phyloP scores from a whole-genome alignment of 2,329 filamentous ascomycete genomes.

The Huntiella savannae region DNA sequence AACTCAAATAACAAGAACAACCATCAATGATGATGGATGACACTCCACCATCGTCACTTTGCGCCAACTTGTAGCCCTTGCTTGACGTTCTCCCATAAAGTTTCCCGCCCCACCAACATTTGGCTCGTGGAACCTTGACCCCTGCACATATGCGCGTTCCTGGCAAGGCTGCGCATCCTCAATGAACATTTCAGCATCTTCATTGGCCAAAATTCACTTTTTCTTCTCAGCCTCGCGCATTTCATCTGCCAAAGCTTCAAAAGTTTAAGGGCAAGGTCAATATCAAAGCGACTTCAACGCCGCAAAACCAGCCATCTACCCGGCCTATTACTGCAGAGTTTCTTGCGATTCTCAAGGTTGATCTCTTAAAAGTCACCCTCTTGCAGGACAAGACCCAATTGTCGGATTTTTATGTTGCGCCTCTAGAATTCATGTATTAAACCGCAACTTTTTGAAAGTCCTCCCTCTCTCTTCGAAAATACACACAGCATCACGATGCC shows the following conservation, averaged over 20 bases:
- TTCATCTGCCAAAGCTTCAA: no score
- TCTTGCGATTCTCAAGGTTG: neutral
- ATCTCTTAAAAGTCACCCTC: neutral
- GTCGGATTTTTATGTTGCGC: neutral
- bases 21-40: no score
- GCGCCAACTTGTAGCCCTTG: neutral
- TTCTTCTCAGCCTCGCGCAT: constrained; percentile 6
- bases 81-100: neutral
- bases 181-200: neutral
- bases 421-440: neutral
- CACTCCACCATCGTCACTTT: neutral
- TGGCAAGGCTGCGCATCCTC: constrained; percentile 9
- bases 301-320: neutral
- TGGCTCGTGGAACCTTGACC: neutral
- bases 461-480: neutral
- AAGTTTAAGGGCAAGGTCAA: no score
- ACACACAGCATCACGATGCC: constrained; percentile 26
- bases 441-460: neutral
- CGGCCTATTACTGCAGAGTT: neutral
- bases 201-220: constrained; percentile 6
- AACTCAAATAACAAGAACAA: no score
- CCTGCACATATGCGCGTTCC: neutral
- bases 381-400: neutral
- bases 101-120: constrained; percentile 6
- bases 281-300: no score